Percentiles rank a stretch among this genome's conserved stretches.
Conservation (phyloP, 83 land plant genomes). For the Diphasiastrum complanatum region DNA sequence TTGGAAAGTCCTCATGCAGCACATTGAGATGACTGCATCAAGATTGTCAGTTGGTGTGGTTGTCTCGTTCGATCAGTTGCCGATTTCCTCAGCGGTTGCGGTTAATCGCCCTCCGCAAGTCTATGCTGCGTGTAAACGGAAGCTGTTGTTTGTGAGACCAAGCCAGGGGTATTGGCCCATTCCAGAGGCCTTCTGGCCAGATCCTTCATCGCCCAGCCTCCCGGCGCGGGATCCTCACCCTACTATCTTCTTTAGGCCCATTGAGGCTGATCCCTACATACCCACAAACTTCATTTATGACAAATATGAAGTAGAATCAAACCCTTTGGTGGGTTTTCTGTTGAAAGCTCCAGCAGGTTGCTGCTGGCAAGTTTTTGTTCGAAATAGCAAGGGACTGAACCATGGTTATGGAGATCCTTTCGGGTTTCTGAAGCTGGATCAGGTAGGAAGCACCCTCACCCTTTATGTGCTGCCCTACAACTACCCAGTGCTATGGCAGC, state of each 20-base stretch:
- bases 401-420: slow-evolving; percentile 35
- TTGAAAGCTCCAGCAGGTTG: slow-evolving; percentile 26
- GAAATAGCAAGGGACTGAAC: slow-evolving; percentile 33
- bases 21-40: slow-evolving; percentile 30
- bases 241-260: slow-evolving; percentile 25
- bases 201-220: slow-evolving; percentile 23
- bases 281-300: slow-evolving; percentile 27
- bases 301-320: slow-evolving; percentile 36
- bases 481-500: slow-evolving; percentile 30
- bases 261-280: slow-evolving; percentile 29
- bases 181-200: slow-evolving; percentile 36
- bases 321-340: slow-evolving; percentile 29
- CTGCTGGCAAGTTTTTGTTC: slow-evolving; percentile 36
- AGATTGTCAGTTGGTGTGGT: slow-evolving; percentile 30
- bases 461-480: slow-evolving; percentile 36
- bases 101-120: slow-evolving; percentile 26
- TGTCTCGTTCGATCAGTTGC: slow-evolving; percentile 32
- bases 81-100: slow-evolving; percentile 21
- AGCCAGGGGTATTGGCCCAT: slow-evolving; percentile 38
- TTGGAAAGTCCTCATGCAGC: slow-evolving; percentile 36
- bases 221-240: slow-evolving; percentile 31
- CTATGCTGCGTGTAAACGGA: slow-evolving; percentile 27
- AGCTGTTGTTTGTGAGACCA: slow-evolving; percentile 28
- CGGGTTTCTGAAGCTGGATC: slow-evolving; percentile 32
- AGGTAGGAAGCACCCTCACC: slow-evolving; percentile 26